phyloP scores from a whole-genome alignment of 768 basidiomycete species.

The Suillus subluteus region DNA sequence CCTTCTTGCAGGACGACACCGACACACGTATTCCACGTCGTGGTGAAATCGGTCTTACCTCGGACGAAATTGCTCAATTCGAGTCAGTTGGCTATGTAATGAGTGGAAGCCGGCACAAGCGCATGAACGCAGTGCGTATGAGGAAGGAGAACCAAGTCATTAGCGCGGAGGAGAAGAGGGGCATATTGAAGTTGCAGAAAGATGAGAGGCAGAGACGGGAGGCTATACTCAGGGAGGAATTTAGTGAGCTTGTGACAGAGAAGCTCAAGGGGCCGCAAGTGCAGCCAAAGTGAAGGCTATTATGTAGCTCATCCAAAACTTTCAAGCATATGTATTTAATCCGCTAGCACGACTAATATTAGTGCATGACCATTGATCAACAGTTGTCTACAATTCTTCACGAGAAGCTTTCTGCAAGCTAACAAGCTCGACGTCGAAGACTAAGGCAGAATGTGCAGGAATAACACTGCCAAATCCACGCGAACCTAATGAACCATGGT shows the following conservation, averaged over 20 bases:
- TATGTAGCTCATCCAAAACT: background rate
- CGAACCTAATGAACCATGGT: constrained; percentile 46
- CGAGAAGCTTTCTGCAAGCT: constrained; percentile 52
- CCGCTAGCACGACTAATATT: background rate
- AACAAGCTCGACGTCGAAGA: constrained; percentile 88
- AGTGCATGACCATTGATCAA: background rate
- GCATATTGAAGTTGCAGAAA: constrained; percentile 90
- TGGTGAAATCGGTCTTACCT: constrained; percentile 95
- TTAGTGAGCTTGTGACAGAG: constrained; percentile 80
- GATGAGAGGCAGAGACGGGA: constrained; percentile 95
- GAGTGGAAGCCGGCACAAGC: constrained; percentile 91
- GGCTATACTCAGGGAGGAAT: constrained; percentile 85
- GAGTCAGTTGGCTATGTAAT: constrained; percentile 96
- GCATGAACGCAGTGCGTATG: constrained; percentile 99
- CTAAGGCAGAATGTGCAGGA: constrained; percentile 76
- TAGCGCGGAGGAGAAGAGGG: constrained; percentile 96
- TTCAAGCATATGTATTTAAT: too few species aligned
- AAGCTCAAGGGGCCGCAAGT: constrained; percentile 59
- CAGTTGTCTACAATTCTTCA: constrained; percentile 55
- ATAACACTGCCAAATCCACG: constrained; percentile 80
- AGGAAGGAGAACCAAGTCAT: constrained; percentile 99
- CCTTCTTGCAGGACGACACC: constrained; percentile 86
- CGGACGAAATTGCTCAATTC: constrained; percentile 84
- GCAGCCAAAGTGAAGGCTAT: constrained; percentile 20
- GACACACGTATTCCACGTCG: constrained; percentile 92